These are phyloP conservation scores for Aspergillus neotritici DNA, from an alignment of 2,329 filamentous ascomycete genomes.

Conservation along the genomic window DNA sequence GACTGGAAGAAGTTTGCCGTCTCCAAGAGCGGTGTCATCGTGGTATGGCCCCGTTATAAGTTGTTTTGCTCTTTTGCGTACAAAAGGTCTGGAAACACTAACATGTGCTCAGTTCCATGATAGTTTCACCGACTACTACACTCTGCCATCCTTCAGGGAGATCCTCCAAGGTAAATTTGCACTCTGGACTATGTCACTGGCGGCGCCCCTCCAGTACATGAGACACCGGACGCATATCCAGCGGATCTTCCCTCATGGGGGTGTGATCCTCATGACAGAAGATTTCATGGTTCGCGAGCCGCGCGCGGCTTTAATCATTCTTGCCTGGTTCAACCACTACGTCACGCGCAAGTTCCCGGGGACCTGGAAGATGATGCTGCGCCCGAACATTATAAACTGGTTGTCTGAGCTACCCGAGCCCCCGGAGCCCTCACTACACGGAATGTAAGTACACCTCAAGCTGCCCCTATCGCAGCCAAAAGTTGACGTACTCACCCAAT, in stretches of 20 bases:
- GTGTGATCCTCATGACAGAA: slow-evolving; percentile 38
- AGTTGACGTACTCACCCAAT: too few species aligned
- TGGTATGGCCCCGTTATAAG: slow-evolving; percentile 26
- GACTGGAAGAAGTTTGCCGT: slow-evolving; percentile 34
- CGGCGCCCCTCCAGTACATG: slow-evolving; percentile 19
- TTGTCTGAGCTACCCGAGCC: slow-evolving; percentile 23
- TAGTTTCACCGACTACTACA: slow-evolving; percentile 26
- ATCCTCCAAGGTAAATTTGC: slow-evolving; percentile 22
- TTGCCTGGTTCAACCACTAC: slow-evolving; percentile 33
- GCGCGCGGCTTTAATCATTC: slow-evolving; percentile 24
- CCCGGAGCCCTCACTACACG: slow-evolving; percentile 5
- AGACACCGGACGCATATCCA: slow-evolving; percentile 23
- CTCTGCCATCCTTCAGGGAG: slow-evolving; percentile 21
- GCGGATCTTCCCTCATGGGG: slow-evolving; percentile 35
- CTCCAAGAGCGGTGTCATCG: slow-evolving; percentile 25
- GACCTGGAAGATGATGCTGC: slow-evolving; percentile 35
- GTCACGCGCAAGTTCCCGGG: slow-evolving; percentile 20
- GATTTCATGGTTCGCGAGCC: slow-evolving; percentile 32
- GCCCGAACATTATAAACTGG: slow-evolving; percentile 34
- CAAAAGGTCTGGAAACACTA: background rate
- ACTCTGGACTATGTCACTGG: slow-evolving; percentile 34
- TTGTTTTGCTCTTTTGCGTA: slow-evolving; percentile 1
- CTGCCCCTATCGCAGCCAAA: background rate
- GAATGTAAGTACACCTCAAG: slow-evolving; percentile 15
- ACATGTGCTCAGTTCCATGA: slow-evolving; percentile 32